Conservation (phyloP, 75 land plant genomes). For the Pinus tabuliformis region DNA sequence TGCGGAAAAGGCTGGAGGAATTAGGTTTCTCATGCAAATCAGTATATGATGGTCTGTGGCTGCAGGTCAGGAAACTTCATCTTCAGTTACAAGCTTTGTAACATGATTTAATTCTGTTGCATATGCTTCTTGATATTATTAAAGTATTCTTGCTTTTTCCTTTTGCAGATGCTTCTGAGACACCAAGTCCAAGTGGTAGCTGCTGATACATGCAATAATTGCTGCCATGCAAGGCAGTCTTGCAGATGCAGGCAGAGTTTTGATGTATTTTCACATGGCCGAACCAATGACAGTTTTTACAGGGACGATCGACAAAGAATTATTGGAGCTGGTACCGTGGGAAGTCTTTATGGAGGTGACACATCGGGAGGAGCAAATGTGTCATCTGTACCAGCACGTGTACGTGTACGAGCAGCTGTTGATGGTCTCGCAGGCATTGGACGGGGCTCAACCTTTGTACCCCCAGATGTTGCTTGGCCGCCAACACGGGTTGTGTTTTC, state of each 20-base stretch:
- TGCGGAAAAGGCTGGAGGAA: conserved; percentile 83
- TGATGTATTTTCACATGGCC: conserved; percentile 53
- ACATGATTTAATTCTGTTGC: conserved; percentile 12
- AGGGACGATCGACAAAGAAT: conserved; percentile 64
- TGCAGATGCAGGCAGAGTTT: conserved; percentile 78
- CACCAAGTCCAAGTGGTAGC: conserved; percentile 76
- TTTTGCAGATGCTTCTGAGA: conserved; percentile 81
- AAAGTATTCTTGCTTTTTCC: neutral
- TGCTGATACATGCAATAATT: conserved; percentile 85
- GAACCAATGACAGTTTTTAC: conserved; percentile 27
- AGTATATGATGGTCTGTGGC: conserved; percentile 92
- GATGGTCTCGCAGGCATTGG: conserved; percentile 99
- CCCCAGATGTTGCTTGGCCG: conserved; percentile 70
- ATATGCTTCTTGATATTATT: neutral
- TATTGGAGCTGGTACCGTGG: conserved; percentile 34
- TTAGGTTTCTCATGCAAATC: conserved; percentile 96
- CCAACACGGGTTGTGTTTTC: conserved; percentile 87
- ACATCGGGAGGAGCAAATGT: conserved; percentile 45
- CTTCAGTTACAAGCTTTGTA: neutral
- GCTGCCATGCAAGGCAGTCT: conserved; percentile 48
- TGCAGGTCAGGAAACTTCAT: conserved; percentile 62
- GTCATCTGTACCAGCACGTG: conserved; percentile 59
- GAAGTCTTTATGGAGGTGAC: conserved; percentile 52
- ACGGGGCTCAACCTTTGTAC: conserved; percentile 63
- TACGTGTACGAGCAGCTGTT: conserved; percentile 75